A percentile compares a stretch with the other conserved stretches of the same genome.
Evolutionary conservation across 139 green algal genomes (phyloP).

Genomic region (Gonium pectorale): DNA sequence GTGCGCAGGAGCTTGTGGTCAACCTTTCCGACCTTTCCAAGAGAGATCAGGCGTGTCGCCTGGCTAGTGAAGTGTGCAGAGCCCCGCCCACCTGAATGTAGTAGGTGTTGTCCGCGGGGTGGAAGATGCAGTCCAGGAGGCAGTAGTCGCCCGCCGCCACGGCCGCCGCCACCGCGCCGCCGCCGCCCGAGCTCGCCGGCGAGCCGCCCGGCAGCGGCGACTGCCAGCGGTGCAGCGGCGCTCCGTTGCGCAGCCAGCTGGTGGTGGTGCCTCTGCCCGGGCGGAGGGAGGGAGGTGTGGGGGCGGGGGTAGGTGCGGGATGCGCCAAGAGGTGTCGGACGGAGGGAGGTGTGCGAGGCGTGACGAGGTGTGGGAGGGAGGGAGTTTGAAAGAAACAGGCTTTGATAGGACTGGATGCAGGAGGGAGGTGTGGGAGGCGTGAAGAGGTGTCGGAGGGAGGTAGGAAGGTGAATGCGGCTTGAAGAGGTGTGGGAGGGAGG

Average conservation of each 20-base stretch:
- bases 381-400: not conserved
- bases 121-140: slow-evolving; percentile 91
- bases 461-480: too few relatives aligned
- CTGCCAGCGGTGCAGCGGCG: slow-evolving; percentile 48
- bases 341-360: not conserved
- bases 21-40: too few relatives aligned
- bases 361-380: not conserved
- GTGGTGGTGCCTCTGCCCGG: slow-evolving; percentile 55
- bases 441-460: not conserved
- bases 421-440: not conserved
- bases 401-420: not conserved
- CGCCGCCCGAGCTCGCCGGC: slow-evolving; percentile 2
- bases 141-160: slow-evolving; percentile 62
- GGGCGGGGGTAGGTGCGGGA: not conserved
- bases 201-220: slow-evolving; percentile 46
- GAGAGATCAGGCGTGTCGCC: too few relatives aligned
- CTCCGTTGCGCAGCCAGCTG: slow-evolving; percentile 53
- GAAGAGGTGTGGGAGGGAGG: too few relatives aligned
- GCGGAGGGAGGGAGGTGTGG: not conserved
- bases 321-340: not conserved
- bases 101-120: slow-evolving; percentile 57
- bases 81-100: slow-evolving; percentile 36
- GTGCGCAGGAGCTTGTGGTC: too few relatives aligned
- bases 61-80: too few relatives aligned
- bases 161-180: not conserved